These are phyloP conservation scores for Nematodospora valgi DNA, from an alignment of 805 yeast genomes.

Conservation along the genomic window DNA sequence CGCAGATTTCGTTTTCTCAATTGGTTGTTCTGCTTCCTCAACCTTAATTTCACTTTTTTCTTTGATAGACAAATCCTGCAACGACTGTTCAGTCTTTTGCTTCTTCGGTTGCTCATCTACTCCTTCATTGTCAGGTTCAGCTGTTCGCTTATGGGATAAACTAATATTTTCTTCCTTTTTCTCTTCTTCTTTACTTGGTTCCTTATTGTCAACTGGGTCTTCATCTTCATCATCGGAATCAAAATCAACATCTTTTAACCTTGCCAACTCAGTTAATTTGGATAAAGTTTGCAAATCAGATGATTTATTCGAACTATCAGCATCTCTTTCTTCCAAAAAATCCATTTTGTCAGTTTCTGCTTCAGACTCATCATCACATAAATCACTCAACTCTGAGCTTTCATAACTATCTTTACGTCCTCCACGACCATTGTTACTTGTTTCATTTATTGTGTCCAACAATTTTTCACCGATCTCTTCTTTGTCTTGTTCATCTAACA, in stretches of 20 bases:
- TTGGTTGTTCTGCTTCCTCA: conserved; percentile 5
- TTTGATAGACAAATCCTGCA: no score
- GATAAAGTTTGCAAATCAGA: conserved; percentile 40
- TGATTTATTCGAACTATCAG: conserved; percentile 15
- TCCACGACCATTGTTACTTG: conserved; percentile 1
- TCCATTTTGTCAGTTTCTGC: conserved; percentile 92
- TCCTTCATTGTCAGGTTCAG: background rate
- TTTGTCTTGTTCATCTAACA: conserved; percentile 1
- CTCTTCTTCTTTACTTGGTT: background rate
- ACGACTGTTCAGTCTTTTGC: background rate
- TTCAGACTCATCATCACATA: conserved; percentile 67
- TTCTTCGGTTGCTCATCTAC: background rate
- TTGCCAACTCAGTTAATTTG: conserved; percentile 40
- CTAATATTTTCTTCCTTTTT: background rate
- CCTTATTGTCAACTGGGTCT: background rate
- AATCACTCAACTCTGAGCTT: conserved; percentile 46
- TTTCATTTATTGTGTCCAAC: background rate
- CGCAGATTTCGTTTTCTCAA: background rate
- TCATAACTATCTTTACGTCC: conserved; percentile 26
- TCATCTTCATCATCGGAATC: conserved; percentile 14
- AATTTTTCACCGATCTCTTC: background rate
- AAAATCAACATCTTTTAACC: conserved; percentile 34
- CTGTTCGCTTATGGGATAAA: background rate
- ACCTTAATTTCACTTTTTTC: conserved; percentile 2
- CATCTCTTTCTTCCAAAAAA: conserved; percentile 36